Percentiles rank a stretch among this genome's conserved stretches.
Conservation (phyloP, 257 asterid species). For the Phtheirospermum japonicum region DNA sequence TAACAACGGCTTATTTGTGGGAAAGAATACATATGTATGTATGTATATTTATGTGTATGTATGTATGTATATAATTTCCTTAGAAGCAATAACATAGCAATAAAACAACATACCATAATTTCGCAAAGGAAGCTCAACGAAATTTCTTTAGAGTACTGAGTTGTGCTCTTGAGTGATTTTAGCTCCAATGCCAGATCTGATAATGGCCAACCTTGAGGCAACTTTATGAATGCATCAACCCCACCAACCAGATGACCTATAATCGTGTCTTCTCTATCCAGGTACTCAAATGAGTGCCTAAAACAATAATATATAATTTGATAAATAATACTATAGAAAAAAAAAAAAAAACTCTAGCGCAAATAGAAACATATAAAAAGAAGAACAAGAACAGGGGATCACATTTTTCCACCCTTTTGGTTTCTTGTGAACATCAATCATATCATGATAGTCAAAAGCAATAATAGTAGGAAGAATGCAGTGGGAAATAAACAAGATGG, state of each 20-base stretch:
- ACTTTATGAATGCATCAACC: slow-evolving; percentile 74
- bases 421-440: no score
- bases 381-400: no score
- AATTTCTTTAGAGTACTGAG: slow-evolving; percentile 53
- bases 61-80: neutral
- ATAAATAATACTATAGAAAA: neutral
- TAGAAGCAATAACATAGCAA: slow-evolving; percentile 17
- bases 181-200: slow-evolving; percentile 54
- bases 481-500: no score
- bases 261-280: slow-evolving; percentile 65
- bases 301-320: slow-evolving; percentile 26
- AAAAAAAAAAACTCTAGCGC: neutral
- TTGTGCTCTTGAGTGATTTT: slow-evolving; percentile 65
- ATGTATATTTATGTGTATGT: no score
- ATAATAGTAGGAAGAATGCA: no score
- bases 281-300: slow-evolving; percentile 84
- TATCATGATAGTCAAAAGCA: no score
- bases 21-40: no score
- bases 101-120: slow-evolving; percentile 59
- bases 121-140: slow-evolving; percentile 70
- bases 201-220: slow-evolving; percentile 91
- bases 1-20: neutral
- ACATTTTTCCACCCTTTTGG: no score
- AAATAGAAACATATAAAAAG: neutral
- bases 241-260: slow-evolving; percentile 81